Evolutionary conservation across 2,329 filamentous ascomycete genomes (phyloP).

Genomic region (Colletotrichum chlorophyti): DNA sequence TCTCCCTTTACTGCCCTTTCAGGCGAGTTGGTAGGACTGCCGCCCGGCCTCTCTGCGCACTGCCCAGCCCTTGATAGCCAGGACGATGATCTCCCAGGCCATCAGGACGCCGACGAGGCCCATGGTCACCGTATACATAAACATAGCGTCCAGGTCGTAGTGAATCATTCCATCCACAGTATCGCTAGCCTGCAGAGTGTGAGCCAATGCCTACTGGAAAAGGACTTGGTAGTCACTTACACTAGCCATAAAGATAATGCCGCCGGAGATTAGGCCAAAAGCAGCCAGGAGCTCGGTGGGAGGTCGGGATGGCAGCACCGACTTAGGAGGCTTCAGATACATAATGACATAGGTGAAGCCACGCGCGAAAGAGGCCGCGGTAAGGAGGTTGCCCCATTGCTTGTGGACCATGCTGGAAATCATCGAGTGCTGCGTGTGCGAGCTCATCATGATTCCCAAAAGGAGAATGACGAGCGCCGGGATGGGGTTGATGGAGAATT

Average conservation of each 20-base stretch:
- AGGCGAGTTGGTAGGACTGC: neutral
- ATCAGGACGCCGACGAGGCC: conserved; percentile 83
- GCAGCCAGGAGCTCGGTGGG: conserved; percentile 88
- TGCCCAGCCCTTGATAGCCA: conserved; percentile 91
- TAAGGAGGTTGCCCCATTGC: conserved; percentile 89
- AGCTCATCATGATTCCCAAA: conserved; percentile 93
- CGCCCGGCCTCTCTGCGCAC: conserved; percentile 51
- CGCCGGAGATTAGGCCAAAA: conserved; percentile 87
- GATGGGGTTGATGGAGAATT: conserved; percentile 84
- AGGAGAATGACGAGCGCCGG: conserved; percentile 87
- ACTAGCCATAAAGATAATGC: conserved; percentile 91
- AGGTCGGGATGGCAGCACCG: conserved; percentile 80
- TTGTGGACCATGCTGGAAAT: conserved; percentile 90
- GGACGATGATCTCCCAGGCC: conserved; percentile 79
- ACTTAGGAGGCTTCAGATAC: conserved; percentile 82
- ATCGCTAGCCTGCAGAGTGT: conserved; percentile 54
- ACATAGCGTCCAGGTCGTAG: conserved; percentile 86
- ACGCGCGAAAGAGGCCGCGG: conserved; percentile 81
- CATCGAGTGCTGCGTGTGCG: conserved; percentile 84
- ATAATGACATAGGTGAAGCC: conserved; percentile 80
- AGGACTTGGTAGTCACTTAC: conserved; percentile 55
- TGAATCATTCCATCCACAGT: conserved; percentile 78
- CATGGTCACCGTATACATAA: conserved; percentile 88
- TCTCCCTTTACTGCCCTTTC: neutral
- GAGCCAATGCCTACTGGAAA: neutral